Conservation (phyloP, 176 grass and related monocot species). For the Oryza glaberrima region DNA sequence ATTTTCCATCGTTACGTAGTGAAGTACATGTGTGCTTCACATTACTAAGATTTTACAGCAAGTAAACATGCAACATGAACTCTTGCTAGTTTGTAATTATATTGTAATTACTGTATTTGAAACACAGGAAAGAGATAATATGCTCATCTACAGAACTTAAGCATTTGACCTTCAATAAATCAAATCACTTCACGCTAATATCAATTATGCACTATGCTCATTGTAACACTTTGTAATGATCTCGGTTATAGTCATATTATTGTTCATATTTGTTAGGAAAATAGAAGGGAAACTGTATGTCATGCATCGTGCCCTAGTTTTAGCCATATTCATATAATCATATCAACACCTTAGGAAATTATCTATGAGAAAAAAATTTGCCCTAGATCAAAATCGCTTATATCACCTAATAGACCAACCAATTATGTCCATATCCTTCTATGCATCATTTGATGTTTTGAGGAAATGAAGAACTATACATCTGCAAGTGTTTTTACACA, state of each 20-base stretch:
- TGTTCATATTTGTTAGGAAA: neutral
- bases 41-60: neutral
- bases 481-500: neutral
- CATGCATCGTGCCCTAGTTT: neutral
- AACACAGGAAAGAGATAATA: neutral
- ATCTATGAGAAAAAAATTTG: neutral
- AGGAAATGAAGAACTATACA: neutral
- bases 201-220: neutral
- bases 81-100: neutral
- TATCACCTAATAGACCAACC: neutral
- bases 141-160: neutral
- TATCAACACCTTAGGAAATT: neutral
- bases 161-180: neutral
- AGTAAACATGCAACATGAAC: conserved; percentile 7
- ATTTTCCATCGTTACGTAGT: neutral
- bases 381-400: neutral
- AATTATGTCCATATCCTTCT: neutral
- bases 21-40: neutral
- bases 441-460: neutral
- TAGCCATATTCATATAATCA: conserved; percentile 1
- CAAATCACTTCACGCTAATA: neutral
- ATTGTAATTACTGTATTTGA: neutral
- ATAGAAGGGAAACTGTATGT: neutral
- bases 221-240: neutral
- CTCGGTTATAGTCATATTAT: neutral